Conservation (phyloP, 1,284 basidiomycete genomes). For the Tremellales sp. region DNA sequence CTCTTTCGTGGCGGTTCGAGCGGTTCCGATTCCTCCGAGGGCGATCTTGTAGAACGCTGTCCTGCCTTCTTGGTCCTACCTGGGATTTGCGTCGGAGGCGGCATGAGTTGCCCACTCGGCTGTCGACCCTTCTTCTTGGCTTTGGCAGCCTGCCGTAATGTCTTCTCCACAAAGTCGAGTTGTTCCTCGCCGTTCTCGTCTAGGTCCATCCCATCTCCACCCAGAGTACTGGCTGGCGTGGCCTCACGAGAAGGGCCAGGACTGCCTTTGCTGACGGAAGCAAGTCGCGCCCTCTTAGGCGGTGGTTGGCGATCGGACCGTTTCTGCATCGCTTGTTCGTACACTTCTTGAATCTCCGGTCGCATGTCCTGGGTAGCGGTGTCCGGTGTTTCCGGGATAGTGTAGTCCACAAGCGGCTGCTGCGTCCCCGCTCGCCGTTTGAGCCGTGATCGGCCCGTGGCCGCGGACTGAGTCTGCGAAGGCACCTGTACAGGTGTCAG, state of each 20-base stretch:
- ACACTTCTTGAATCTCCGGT: conserved; percentile 32
- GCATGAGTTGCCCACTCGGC: background rate
- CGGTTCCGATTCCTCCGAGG: conserved; percentile 15
- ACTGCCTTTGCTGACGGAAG: conserved; percentile 3
- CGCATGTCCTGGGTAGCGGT: conserved; percentile 3
- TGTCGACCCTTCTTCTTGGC: conserved; percentile 6
- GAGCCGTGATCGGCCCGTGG: conserved; percentile 6
- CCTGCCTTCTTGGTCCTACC: conserved; percentile 3
- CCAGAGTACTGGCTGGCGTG: background rate
- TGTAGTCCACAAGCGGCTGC: conserved; percentile 16
- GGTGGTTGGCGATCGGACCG: conserved; percentile 1
- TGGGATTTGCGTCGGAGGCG: background rate
- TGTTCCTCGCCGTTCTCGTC: conserved; percentile 28
- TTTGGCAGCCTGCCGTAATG: conserved; percentile 10
- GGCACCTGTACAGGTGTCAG: background rate
- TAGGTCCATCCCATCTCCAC: conserved; percentile 24
- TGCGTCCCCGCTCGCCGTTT: conserved; percentile 23
- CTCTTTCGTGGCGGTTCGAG: conserved; percentile 4
- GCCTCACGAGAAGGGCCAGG: background rate
- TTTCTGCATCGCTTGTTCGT: conserved; percentile 32
- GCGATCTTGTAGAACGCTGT: conserved; percentile 4
- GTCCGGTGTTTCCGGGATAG: conserved; percentile 1
- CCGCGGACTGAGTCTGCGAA: conserved; percentile 3
- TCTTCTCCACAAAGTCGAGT: conserved; percentile 20
- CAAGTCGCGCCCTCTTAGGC: conserved; percentile 10